Evolutionary conservation across 805 yeast genomes (phyloP), one percentile per base, ranked within the genome.

Genomic region (Candida hungchunana): DNA sequence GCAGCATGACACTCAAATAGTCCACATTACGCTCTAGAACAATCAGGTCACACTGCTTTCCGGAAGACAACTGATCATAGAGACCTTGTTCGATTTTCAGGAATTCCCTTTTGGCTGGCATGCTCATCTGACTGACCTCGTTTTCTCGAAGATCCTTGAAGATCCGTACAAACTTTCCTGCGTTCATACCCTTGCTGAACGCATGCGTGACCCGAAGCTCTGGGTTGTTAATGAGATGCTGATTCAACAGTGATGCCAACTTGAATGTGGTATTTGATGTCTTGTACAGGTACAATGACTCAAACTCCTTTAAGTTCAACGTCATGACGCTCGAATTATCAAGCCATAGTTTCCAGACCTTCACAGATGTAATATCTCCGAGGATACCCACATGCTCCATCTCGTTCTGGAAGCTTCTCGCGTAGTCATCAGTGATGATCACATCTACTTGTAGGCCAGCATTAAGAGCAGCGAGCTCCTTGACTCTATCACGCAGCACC

Each of bases 1-100:
- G 75, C 36, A 87, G 60, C 9, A 86, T 50, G 1, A 87, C 80
- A 2, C 95, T 76, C 5, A 83, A 57, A 28, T 75, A 69, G 59
- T 90, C 98, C 19, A 80, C 56, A 35, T 79, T 75, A 31, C 98
- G 65, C 53, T 90, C 97, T 15, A 90, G 52, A 1, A 89, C 79
- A 6, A 90, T 67, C 19, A 89, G 60, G 51, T 90, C 94, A 34
- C 78, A 71, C 40, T 79, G 79, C 30, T 72, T 62, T 9, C 64
- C 64, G 6, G 44, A 39, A 2, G 43, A 23, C 65, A 59, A 36
- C 57, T 60, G 46, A 68, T 72, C 63, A 45, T 58, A 60, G 17
- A 62, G 33, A 5, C 58, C 57, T 18, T 46, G 39, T 9, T 40
- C 46, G 14, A 54, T 36, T 31, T 47, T 51, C 6, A 49, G 26